These are phyloP conservation scores for Prillingera fragicola DNA, from an alignment of 1,284 basidiomycete species.

Conservation along the genomic window DNA sequence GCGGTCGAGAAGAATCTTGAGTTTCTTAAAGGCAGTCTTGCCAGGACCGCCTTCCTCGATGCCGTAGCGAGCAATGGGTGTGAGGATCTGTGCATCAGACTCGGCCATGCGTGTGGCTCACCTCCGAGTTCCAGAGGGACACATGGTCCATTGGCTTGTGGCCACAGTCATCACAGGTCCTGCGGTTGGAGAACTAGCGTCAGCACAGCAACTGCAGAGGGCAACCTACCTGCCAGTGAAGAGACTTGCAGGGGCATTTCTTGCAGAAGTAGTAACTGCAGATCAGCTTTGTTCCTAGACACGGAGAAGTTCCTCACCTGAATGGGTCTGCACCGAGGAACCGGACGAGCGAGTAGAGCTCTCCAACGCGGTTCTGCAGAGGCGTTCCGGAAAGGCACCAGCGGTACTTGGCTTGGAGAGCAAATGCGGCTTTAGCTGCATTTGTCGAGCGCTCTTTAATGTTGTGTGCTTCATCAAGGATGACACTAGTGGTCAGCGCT, in stretches of 20 bases:
- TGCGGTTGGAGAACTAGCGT: constrained; percentile 66
- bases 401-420: constrained; percentile 69
- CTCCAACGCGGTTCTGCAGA: constrained; percentile 91
- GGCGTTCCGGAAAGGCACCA: constrained; percentile 99
- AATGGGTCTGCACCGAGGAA: constrained; percentile 90
- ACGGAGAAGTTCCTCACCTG: constrained; percentile 33
- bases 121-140: constrained; percentile 48
- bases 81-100: constrained; percentile 69
- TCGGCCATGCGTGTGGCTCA: constrained; percentile 8
- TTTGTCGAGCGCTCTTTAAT: constrained; percentile 94
- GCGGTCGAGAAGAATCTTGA: constrained; percentile 78
- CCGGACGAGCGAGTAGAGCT: constrained; percentile 86
- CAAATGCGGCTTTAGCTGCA: constrained; percentile 93
- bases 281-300: neutral
- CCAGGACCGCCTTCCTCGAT: constrained; percentile 64
- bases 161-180: constrained; percentile 80
- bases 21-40: constrained; percentile 76
- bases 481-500: constrained; percentile 13
- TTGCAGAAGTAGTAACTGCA: constrained; percentile 80
- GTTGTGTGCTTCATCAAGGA: constrained; percentile 94
- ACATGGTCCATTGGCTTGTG: constrained; percentile 94
- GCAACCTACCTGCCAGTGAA: constrained; percentile 51
- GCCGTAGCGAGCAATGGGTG: constrained; percentile 77
- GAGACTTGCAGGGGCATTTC: constrained; percentile 55
- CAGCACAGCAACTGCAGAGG: constrained; percentile 18